Percentiles rank a stretch among this genome's conserved stretches.
Conservation (phyloP, 2,329 filamentous ascomycete species). For the Fusarium sp. region DNA sequence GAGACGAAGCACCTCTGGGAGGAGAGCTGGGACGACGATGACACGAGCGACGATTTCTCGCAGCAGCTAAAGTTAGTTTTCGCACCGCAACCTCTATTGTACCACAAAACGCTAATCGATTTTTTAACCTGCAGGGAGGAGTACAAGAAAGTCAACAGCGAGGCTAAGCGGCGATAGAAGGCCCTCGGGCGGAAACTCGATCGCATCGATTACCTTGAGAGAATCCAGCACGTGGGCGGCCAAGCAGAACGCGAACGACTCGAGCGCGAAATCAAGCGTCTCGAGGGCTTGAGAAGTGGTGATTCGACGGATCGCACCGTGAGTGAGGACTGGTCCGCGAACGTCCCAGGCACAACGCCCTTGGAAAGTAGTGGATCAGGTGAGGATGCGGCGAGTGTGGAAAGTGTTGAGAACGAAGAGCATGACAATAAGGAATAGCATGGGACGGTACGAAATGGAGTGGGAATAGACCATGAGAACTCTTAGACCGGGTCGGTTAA, state of each 20-base stretch:
- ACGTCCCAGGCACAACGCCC: neutral
- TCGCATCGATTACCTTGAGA: neutral
- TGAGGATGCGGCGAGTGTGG: neutral
- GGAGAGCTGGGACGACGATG: conserved; percentile 99
- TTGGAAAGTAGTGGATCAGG: too few species aligned
- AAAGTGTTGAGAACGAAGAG: neutral
- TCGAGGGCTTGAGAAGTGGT: neutral
- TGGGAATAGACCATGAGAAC: conserved; percentile 32
- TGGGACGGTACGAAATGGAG: conserved; percentile 33
- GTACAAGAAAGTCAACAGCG: conserved; percentile 92
- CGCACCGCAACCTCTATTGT: neutral
- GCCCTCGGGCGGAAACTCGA: neutral
- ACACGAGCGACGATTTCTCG: conserved; percentile 96
- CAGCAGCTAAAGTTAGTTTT: conserved; percentile 85
- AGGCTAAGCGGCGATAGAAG: conserved; percentile 70
- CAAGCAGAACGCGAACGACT: too few species aligned
- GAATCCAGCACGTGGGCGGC: too few species aligned
- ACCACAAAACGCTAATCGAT: conserved; percentile 10
- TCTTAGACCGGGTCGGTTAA: conserved; percentile 37
- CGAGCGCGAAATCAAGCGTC: too few species aligned
- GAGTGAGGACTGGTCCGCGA: neutral
- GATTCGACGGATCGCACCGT: neutral
- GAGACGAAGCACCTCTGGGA: conserved; percentile 89
- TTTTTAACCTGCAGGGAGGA: conserved; percentile 72
- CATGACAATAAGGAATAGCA: conserved; percentile 21